Evolutionary conservation across 2,329 filamentous ascomycete genomes (phyloP).

Genomic region (Lasiodiplodia citricola): DNA sequence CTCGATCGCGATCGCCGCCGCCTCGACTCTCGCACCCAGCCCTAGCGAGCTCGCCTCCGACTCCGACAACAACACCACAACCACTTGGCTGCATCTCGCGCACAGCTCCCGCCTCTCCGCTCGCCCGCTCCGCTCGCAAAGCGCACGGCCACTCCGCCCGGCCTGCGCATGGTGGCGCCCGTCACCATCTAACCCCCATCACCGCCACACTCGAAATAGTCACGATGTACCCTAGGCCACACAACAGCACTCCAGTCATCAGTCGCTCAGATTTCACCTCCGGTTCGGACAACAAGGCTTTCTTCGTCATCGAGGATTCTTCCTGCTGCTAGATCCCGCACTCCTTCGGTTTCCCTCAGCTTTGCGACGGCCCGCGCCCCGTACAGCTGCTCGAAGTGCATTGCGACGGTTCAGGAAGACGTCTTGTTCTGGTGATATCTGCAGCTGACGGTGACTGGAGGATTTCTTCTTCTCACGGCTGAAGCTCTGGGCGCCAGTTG

Average conservation of each 20-base stretch:
- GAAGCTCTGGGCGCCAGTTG: constrained; percentile 24
- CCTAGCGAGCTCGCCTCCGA: constrained; percentile 29
- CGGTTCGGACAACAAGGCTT: constrained; percentile 46
- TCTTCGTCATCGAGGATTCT: constrained; percentile 42
- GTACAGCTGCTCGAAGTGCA: constrained; percentile 39
- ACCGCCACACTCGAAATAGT: constrained; percentile 31
- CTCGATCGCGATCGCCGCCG: constrained; percentile 38
- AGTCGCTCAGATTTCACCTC: constrained; percentile 49
- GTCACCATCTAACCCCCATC: constrained; percentile 36
- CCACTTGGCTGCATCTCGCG: constrained; percentile 20
- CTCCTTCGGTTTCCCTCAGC: constrained; percentile 19
- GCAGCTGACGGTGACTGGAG: constrained; percentile 52
- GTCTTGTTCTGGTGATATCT: constrained; percentile 50
- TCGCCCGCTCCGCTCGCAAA: constrained; percentile 15
- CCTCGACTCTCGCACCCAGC: constrained; percentile 23
- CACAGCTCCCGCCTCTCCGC: constrained; percentile 30
- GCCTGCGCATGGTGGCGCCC: constrained; percentile 27
- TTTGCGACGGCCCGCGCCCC: constrained; percentile 16
- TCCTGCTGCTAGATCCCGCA: constrained; percentile 32
- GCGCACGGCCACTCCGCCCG: constrained; percentile 20
- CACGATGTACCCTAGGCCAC: constrained; percentile 45
- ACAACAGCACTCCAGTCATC: constrained; percentile 47
- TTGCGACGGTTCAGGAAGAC: constrained; percentile 43
- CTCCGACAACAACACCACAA: constrained; percentile 6
- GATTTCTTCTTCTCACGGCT: constrained; percentile 15